Evolutionary conservation across 148 eudicot genomes (phyloP).

Genomic region (Agrostemma githago): DNA sequence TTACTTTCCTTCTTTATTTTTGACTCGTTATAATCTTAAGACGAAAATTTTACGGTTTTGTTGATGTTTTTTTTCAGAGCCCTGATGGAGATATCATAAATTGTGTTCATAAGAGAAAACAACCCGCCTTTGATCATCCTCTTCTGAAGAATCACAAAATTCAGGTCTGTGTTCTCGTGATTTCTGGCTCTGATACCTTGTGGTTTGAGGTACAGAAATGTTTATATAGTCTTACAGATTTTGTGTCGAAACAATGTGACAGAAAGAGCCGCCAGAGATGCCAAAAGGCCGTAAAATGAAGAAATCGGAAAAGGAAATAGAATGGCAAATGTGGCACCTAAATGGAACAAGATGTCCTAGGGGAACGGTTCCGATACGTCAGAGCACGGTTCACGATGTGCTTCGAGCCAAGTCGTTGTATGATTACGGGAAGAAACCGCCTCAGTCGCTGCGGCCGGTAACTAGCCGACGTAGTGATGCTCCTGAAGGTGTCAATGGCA

Average conservation of each 20-base stretch:
- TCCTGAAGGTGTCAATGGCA: constrained; percentile 82
- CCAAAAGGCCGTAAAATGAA: constrained; percentile 37
- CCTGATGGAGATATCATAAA: constrained; percentile 99
- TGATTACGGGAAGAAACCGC: constrained; percentile 73
- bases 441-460: constrained; percentile 21
- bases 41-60: not conserved
- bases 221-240: too few species aligned
- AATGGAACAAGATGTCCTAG: constrained; percentile 68
- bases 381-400: constrained; percentile 69
- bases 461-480: constrained; percentile 41
- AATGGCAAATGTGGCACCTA: constrained; percentile 85
- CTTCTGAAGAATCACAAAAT: constrained; percentile 97
- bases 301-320: constrained; percentile 25
- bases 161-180: constrained; percentile 73
- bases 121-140: constrained; percentile 95
- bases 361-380: constrained; percentile 79
- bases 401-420: constrained; percentile 84
- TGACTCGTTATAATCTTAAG: too few species aligned
- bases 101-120: constrained; percentile 79
- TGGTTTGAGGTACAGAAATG: too few species aligned
- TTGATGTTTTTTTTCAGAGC: constrained; percentile 40
- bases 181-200: too few species aligned
- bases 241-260: constrained; percentile 14
- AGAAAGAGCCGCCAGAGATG: constrained; percentile 61
- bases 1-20: not conserved